Base-by-base conservation (phyloP, 2,329 filamentous ascomycete genomes). In the Cladosporium sp. region DNA sequence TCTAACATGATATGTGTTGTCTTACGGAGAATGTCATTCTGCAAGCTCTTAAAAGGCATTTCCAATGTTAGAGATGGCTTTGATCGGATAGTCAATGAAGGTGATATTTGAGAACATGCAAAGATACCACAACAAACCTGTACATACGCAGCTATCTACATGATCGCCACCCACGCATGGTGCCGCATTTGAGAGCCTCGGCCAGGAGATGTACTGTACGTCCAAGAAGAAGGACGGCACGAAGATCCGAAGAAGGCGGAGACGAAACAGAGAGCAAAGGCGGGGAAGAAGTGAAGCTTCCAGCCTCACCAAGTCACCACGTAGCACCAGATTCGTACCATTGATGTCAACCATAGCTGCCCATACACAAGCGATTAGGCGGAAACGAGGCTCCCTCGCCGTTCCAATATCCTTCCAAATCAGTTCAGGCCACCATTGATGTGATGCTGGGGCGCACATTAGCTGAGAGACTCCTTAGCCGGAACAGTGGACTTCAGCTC, bases 1-100 rank as follows among this genome's bases (percentile, higher is more conserved):
- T 34, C 54, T 43, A 46, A 34, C 28, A 36, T 21, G 30, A 5
- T 32, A 11, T 14, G 36, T 7, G n/a, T 48, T 21, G 30, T 56
- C 64, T 63, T 56, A 63, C 60, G 56, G 18, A 65, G 54, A 18
- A 72, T 72, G 36, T 72, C 70, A 54, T 57, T 65, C 49, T 71
- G 70, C 28, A 70, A 63, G 65, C 67, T 70, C 57, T 70, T 68
- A 65, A 70, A 72, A 32, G 70, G 70, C 70, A 71, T 72, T 3
- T 10, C 61, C 18, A 36, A 30, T 46, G 56, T 46, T 26, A 7
- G 1, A 0, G 3, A 7, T 25, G 26, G n/a, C n/a, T 46, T 54
- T 10, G 13, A n/a, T 28, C 13, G 26, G 16, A 32, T 10, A 6
- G 8, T 2, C 2, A 13, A n/a, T n/a, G 51, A n/a, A 21, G 16